Conservation (phyloP, 768 basidiomycete species). For the Lentinula guzmanii region DNA sequence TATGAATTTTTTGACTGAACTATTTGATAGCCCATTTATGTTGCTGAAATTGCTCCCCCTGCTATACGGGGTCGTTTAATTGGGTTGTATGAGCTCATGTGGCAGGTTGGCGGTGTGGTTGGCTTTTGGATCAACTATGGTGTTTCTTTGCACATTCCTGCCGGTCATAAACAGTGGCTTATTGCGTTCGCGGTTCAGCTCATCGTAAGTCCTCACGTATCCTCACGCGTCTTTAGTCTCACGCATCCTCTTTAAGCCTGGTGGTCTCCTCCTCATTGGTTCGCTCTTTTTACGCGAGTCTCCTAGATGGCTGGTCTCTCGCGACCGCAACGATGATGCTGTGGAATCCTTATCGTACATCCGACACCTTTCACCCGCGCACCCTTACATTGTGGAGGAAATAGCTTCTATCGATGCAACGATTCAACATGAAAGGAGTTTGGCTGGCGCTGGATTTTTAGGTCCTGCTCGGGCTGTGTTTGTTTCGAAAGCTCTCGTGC, state of each 20-base stretch:
- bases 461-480: slow-evolving; percentile 26
- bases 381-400: slow-evolving; percentile 20
- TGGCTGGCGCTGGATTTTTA: slow-evolving; percentile 27
- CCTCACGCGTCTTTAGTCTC: background rate
- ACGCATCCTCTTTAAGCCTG: slow-evolving; percentile 11
- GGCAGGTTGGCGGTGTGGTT: slow-evolving; percentile 40
- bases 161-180: slow-evolving; percentile 28
- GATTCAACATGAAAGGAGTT: slow-evolving; percentile 20
- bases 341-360: slow-evolving; percentile 25
- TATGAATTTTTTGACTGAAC: background rate
- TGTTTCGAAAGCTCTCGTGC: slow-evolving; percentile 18
- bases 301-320: slow-evolving; percentile 30
- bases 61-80: slow-evolving; percentile 41
- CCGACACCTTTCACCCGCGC: slow-evolving; percentile 17
- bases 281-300: slow-evolving; percentile 27
- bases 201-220: slow-evolving; percentile 17
- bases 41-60: slow-evolving; percentile 39
- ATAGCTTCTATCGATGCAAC: slow-evolving; percentile 21
- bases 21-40: slow-evolving; percentile 26
- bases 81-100: slow-evolving; percentile 43
- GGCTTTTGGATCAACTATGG: slow-evolving; percentile 27
- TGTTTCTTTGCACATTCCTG: slow-evolving; percentile 20
- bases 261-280: slow-evolving; percentile 26
- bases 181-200: slow-evolving; percentile 33
- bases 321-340: slow-evolving; percentile 22